These are phyloP conservation scores for Phytophthora melonis DNA, from an alignment of 352 stramenopile genomes.

Conservation along the genomic window DNA sequence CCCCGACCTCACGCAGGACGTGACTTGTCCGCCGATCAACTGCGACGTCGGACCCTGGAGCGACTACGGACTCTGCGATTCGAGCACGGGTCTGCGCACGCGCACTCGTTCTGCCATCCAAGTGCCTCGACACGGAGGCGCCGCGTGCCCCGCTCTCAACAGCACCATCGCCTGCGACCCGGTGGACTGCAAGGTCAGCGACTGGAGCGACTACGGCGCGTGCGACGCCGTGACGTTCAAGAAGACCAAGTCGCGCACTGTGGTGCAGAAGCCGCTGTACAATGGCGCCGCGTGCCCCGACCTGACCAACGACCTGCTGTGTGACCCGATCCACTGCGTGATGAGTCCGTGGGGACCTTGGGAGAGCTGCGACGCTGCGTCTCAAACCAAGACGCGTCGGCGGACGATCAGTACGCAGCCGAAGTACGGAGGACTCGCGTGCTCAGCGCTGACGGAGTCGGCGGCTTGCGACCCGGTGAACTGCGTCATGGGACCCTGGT, in stretches of 20 bases:
- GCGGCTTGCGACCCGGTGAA: slow-evolving; percentile 55
- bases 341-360: slow-evolving; percentile 46
- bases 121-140: slow-evolving; percentile 39
- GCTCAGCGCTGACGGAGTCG: slow-evolving; percentile 35
- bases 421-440: slow-evolving; percentile 51
- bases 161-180: slow-evolving; percentile 57
- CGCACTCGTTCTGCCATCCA: slow-evolving; percentile 42
- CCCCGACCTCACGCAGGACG: slow-evolving; percentile 44
- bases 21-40: slow-evolving; percentile 51
- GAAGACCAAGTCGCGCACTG: slow-evolving; percentile 53
- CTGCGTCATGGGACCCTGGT: slow-evolving; percentile 51
- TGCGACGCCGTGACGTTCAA: slow-evolving; percentile 58
- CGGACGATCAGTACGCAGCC: slow-evolving; percentile 33
- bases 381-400: slow-evolving; percentile 51
- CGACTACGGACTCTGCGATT: slow-evolving; percentile 58
- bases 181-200: slow-evolving; percentile 50
- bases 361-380: slow-evolving; percentile 41
- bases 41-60: slow-evolving; percentile 52
- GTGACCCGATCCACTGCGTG: slow-evolving; percentile 59
- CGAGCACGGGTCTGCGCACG: slow-evolving; percentile 46
- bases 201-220: slow-evolving; percentile 51
- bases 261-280: slow-evolving; percentile 49
- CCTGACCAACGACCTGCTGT: slow-evolving; percentile 58
- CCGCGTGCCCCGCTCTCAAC: slow-evolving; percentile 38
- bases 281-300: slow-evolving; percentile 50